Conservation (phyloP, 352 stramenopile genomes). For the Pythium aristosporum region DNA sequence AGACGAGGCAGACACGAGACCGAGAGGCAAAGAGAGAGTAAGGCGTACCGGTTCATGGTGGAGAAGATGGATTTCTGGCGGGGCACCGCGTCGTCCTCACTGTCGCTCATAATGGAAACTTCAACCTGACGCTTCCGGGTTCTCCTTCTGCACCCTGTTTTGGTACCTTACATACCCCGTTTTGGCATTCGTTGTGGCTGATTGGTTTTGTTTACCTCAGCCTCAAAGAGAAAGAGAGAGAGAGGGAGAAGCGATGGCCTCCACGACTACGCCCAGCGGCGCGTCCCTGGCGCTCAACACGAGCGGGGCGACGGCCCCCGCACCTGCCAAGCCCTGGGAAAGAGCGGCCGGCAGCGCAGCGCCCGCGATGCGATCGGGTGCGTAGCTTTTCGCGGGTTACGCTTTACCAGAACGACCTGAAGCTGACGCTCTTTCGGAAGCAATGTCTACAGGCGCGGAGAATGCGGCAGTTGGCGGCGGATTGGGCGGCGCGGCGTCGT, state of each 20-base stretch:
- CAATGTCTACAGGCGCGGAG: neutral
- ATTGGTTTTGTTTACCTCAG: constrained; percentile 12
- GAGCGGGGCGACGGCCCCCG: neutral
- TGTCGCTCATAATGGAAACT: constrained; percentile 20
- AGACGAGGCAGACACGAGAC: neutral
- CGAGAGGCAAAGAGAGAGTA: neutral
- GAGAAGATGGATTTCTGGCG: constrained; percentile 27
- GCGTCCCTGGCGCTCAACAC: neutral
- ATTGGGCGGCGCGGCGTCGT: neutral
- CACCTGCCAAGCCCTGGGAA: constrained; percentile 20
- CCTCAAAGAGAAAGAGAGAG: neutral
- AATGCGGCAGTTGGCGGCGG: neutral
- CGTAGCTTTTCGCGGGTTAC: neutral
- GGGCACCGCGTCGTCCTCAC: constrained; percentile 19
- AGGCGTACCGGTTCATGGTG: constrained; percentile 20
- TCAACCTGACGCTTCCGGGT: neutral
- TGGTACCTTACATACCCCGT: neutral
- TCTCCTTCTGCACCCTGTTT: neutral
- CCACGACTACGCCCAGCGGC: neutral
- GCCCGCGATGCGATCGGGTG: neutral
- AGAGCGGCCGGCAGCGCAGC: neutral
- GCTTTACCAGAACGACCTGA: neutral
- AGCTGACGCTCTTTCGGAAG: neutral
- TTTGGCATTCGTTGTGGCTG: constrained; percentile 2
- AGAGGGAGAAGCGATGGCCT: constrained; percentile 2